These are phyloP conservation scores for Albatrellus sp. DNA, from an alignment of 1,284 basidiomycete genomes.

Conservation along the genomic window DNA sequence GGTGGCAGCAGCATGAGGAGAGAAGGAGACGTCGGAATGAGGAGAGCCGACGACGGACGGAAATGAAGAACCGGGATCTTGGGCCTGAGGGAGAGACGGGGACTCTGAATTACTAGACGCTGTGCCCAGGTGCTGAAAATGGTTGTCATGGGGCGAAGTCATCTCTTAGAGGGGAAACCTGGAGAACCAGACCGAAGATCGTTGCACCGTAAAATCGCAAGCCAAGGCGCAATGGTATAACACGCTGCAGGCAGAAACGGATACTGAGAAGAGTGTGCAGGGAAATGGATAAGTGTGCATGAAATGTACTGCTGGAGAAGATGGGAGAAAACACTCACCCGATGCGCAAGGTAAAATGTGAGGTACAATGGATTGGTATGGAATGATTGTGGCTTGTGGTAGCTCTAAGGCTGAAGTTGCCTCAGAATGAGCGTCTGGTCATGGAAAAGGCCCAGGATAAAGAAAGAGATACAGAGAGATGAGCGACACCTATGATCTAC, in stretches of 20 bases:
- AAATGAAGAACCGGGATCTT: conserved; percentile 11
- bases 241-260: neutral
- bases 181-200: neutral
- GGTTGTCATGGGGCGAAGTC: conserved; percentile 7
- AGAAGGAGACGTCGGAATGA: conserved; percentile 17
- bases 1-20: conserved; percentile 11
- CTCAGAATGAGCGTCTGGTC: too few species aligned
- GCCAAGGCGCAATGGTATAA: neutral
- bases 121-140: conserved; percentile 6
- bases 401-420: too few species aligned
- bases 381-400: too few species aligned
- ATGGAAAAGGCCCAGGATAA: neutral
- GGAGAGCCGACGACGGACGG: conserved; percentile 15
- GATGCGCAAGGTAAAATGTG: too few species aligned
- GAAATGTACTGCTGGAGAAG: too few species aligned
- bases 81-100: conserved; percentile 2
- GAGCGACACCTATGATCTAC: neutral
- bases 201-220: neutral
- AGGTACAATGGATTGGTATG: too few species aligned
- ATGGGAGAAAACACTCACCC: too few species aligned
- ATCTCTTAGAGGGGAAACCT: conserved; percentile 5
- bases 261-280: neutral
- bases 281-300: too few species aligned
- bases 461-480: neutral
- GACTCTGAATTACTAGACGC: neutral